Evolutionary conservation across 192 early-diverging fungal genomes (phyloP), one percentile per base, ranked within the genome.

Genomic region (Coemansia sp.): DNA sequence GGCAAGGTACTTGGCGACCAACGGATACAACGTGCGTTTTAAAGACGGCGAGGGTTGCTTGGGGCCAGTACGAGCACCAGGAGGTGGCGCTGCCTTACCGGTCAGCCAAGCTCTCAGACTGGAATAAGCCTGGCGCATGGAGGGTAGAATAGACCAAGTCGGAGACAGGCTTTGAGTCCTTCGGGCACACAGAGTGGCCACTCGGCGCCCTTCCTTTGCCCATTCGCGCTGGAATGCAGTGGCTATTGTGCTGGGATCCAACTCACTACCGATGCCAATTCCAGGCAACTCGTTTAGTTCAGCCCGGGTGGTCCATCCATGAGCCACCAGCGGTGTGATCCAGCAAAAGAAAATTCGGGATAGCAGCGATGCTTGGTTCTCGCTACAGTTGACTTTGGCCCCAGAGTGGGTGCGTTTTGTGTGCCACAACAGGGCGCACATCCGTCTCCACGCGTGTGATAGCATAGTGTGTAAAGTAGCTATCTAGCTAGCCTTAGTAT

Each of bases 281-380:
- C 49, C 67, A 22, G 80, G 80, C 43, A 83, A 51, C 8, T 49
- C 51, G 13, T 71, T 76, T 16, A 66, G 54, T 59, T 83, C 68
- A 2, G 75, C 68, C n/a, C 73, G 73, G 18, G 66, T 67, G 15
- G 12, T 63, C 73, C 76, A 78, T n/a, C 80, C 80, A 49, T 78
- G 64, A 15, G n/a, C 36, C 38, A 83, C 65, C 7, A 83, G 64
- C 0, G 80, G 80, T 8, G 80, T 83, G 15, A 83, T 65, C 80
- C 80, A 83, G 49, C 72, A 70, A 29, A 83, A 83, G 27, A 83
- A 74, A 27, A 69, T 12, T 16, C 80, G 76, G n/a, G 80, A 78
- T 5, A 83, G 13, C 47, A 72, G 54, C 7, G 80, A 83, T 3
- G 80, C 80, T 0, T 52, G 42, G 65, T 70, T 60, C 27, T 83